A percentile compares a stretch with the other conserved stretches of the same genome.
Evolutionary conservation across 768 basidiomycete genomes (phyloP).

Genomic region (Hygrocybe punicea): DNA sequence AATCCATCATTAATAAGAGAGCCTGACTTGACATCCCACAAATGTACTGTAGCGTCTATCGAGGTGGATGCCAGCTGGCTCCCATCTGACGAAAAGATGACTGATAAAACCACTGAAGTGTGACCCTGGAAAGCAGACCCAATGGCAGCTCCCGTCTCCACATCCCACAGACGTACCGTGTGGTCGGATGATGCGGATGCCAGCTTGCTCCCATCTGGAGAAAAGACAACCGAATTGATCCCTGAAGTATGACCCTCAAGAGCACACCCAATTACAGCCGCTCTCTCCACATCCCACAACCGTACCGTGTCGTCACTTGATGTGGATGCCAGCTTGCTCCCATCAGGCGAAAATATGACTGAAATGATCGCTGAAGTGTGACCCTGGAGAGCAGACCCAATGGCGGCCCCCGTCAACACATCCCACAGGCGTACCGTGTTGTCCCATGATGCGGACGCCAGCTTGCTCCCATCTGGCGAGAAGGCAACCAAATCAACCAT

Average conservation of each 20-base stretch:
- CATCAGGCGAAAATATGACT: background rate
- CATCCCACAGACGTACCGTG: conserved; percentile 25
- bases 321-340: background rate
- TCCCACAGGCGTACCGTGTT: background rate
- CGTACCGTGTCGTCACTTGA: background rate
- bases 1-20: no score
- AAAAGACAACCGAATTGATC: conserved; percentile 8
- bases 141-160: conserved; percentile 2
- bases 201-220: conserved; percentile 9
- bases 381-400: background rate
- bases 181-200: conserved; percentile 5
- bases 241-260: background rate
- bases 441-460: background rate
- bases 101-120: background rate
- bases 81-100: conserved; percentile 3
- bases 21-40: conserved; percentile 4
- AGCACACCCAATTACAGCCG: background rate
- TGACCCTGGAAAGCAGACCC: background rate
- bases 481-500: background rate
- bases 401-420: background rate
- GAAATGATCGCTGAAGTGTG: background rate
- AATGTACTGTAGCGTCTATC: background rate
- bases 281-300: conserved; percentile 7
- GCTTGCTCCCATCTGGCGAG: background rate
- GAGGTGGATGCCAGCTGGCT: background rate